Percentiles rank a stretch among this genome's conserved stretches.
Conservation (phyloP, 768 basidiomycete genomes). For the Thelephora ganbajun region DNA sequence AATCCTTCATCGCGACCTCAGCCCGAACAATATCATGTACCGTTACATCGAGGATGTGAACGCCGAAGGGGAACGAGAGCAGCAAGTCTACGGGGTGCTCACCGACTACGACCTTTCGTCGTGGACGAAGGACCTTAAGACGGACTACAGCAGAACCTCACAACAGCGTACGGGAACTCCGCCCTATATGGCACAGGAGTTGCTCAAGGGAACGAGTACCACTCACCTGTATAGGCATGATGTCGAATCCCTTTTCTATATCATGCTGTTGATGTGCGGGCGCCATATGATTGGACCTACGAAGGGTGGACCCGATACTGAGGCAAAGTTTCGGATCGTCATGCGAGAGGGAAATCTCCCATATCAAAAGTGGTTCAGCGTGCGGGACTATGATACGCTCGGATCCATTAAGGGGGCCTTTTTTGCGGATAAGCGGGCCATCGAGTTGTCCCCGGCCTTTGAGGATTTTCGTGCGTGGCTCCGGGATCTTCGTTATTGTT, state of each 20-base stretch:
- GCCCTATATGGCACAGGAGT: constrained; percentile 18
- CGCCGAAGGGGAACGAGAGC: constrained; percentile 14
- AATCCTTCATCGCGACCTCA: constrained; percentile 19
- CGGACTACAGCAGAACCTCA: background rate
- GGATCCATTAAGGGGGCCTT: no score
- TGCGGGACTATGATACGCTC: no score
- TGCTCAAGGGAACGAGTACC: constrained; percentile 4
- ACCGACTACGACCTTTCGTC: background rate
- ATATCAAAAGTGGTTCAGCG: no score
- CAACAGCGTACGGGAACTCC: constrained; percentile 14
- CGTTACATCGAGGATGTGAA: constrained; percentile 2
- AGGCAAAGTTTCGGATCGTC: no score
- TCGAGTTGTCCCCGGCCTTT: no score
- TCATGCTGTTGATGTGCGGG: constrained; percentile 1
- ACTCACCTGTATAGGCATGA: constrained; percentile 4
- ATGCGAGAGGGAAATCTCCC: no score
- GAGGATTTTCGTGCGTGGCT: no score
- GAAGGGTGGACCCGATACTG: no score
- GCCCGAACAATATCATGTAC: constrained; percentile 20
- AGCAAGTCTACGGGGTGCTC: constrained; percentile 16
- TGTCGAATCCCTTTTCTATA: constrained; percentile 6
- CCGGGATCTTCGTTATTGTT: no score
- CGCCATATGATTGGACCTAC: no score
- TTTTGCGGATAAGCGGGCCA: no score
- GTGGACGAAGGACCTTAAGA: background rate